Evolutionary conservation across 805 yeast genomes (phyloP).

Genomic region (Grigorovia transvaalensis): DNA sequence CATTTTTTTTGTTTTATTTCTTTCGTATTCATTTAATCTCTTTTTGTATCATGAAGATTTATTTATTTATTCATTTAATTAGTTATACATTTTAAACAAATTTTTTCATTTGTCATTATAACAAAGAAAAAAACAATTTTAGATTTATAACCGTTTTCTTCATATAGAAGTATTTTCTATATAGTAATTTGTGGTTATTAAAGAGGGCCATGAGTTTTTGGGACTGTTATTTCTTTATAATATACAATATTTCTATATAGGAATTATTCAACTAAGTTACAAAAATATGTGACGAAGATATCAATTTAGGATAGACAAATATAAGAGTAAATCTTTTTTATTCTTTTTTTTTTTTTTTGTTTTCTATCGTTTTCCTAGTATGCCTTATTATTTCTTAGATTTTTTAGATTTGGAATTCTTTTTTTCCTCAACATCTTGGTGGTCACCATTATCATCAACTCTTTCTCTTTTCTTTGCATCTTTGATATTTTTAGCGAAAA

Average conservation of each 20-base stretch:
- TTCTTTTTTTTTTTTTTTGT: too few species aligned
- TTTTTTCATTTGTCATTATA: neutral
- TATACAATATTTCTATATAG: too few species aligned
- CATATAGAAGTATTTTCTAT: too few species aligned
- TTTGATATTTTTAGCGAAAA: constrained; percentile 48
- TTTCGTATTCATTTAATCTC: neutral
- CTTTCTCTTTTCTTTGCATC: constrained; percentile 28
- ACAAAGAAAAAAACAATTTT: neutral
- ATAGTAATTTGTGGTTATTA: too few species aligned
- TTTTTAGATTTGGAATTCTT: neutral
- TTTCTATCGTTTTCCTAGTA: too few species aligned
- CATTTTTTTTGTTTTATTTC: too few species aligned
- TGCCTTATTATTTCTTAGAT: neutral
- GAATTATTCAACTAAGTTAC: too few species aligned
- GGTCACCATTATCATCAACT: constrained; percentile 7
- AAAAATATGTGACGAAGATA: too few species aligned
- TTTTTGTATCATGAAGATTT: neutral
- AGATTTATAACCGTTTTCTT: neutral
- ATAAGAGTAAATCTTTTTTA: too few species aligned
- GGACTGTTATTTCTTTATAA: too few species aligned
- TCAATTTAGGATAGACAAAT: too few species aligned
- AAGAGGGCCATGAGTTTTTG: too few species aligned
- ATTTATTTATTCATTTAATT: neutral
- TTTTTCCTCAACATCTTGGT: constrained; percentile 6
- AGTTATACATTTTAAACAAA: neutral